phyloP scores from a whole-genome alignment of 2,329 filamentous ascomycete species.

The Sarocladiaceae sp. region DNA sequence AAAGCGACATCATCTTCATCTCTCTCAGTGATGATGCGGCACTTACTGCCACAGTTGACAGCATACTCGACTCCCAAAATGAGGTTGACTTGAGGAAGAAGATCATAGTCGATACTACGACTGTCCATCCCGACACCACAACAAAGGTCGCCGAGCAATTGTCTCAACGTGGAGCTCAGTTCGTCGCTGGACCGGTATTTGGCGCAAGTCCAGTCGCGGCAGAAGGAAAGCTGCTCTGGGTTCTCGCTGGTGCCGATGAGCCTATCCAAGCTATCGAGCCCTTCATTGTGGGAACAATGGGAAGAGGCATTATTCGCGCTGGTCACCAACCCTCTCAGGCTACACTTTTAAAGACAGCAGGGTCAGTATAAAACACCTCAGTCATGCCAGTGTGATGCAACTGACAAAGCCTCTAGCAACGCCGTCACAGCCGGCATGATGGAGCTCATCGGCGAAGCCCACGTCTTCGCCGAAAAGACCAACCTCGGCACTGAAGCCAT shows the following conservation, averaged over 20 bases:
- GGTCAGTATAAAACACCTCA: slow-evolving; percentile 21
- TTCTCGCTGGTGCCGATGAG: slow-evolving; percentile 34
- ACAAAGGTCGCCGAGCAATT: slow-evolving; percentile 24
- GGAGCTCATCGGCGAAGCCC: slow-evolving; percentile 44
- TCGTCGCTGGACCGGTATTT: slow-evolving; percentile 45
- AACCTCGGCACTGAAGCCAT: slow-evolving; percentile 34
- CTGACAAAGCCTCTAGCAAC: slow-evolving; percentile 28
- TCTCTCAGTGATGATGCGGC: slow-evolving; percentile 40
- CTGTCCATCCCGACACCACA: slow-evolving; percentile 42
- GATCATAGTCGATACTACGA: slow-evolving; percentile 44
- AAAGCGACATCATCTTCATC: slow-evolving; percentile 31
- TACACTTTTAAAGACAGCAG: slow-evolving; percentile 43
- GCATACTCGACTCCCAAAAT: slow-evolving; percentile 19
- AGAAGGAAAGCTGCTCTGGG: slow-evolving; percentile 40
- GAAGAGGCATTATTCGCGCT: slow-evolving; percentile 36
- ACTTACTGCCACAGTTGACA: slow-evolving; percentile 27
- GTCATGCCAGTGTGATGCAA: too few species aligned
- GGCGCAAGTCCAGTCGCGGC: slow-evolving; percentile 45
- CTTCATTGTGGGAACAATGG: slow-evolving; percentile 35
- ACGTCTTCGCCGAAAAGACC: slow-evolving; percentile 43
- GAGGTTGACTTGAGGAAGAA: slow-evolving; percentile 27
- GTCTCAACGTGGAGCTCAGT: slow-evolving; percentile 23
- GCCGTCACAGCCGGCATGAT: slow-evolving; percentile 45
- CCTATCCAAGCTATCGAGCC: slow-evolving; percentile 32
- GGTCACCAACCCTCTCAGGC: slow-evolving; percentile 39